phyloP scores from a whole-genome alignment of 331 rosid genomes.

The Erythrophleum ivorense region DNA sequence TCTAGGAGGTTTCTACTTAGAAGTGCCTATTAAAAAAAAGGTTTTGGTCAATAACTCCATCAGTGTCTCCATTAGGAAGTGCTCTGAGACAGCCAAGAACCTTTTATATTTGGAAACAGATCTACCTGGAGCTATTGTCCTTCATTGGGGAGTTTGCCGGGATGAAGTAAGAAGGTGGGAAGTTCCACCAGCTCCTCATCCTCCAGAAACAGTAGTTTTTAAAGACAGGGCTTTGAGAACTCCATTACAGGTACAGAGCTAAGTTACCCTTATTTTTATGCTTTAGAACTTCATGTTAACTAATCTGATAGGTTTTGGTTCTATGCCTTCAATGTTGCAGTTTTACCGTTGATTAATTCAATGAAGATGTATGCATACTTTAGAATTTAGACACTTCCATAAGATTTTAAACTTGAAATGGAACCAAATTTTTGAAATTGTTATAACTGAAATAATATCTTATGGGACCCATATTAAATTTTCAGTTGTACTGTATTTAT shows the following conservation, averaged over 20 bases:
- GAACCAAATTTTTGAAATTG: background rate
- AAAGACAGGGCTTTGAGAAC: slow-evolving; percentile 16
- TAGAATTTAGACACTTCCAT: background rate
- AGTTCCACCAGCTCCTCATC: slow-evolving; percentile 20
- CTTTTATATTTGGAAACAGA: slow-evolving; percentile 12
- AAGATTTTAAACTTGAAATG: background rate
- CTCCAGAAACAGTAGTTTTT: slow-evolving; percentile 12
- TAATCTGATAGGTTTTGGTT: background rate
- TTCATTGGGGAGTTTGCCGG: slow-evolving; percentile 27
- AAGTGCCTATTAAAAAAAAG: slow-evolving; percentile 6
- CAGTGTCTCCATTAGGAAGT: slow-evolving; percentile 2
- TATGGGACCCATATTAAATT: background rate
- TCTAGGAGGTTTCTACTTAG: background rate
- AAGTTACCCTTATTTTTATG: background rate
- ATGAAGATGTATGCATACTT: background rate
- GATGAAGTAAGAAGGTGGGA: slow-evolving; percentile 13
- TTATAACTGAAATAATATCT: background rate
- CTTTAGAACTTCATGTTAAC: background rate
- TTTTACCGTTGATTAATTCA: background rate
- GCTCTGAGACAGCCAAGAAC: slow-evolving; percentile 1
- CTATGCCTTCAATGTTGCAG: background rate
- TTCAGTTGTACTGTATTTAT: background rate
- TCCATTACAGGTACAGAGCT: slow-evolving; percentile 18
- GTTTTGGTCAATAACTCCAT: background rate
- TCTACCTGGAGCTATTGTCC: slow-evolving; percentile 14